Evolutionary conservation across 345 rosid genomes (phyloP).

Genomic region (Moricandia arvensis): DNA sequence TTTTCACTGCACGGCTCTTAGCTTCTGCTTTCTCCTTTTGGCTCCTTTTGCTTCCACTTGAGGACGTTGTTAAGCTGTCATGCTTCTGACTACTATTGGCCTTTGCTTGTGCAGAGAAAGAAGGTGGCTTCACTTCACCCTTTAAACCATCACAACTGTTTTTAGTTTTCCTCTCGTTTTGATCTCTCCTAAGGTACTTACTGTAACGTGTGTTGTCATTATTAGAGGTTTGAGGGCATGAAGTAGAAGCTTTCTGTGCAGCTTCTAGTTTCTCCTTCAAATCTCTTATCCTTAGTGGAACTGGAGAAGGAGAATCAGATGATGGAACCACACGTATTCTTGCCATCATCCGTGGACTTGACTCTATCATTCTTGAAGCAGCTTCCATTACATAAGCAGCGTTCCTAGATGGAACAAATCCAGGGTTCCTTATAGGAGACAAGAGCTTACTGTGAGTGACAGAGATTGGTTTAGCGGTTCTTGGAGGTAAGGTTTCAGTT

Average conservation of each 20-base stretch:
- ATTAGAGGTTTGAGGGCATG: constrained; percentile 15
- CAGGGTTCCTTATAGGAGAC: constrained; percentile 94
- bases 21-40: too few species aligned
- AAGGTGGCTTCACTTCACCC: constrained; percentile 58
- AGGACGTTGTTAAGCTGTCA: constrained; percentile 46
- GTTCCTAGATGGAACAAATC: constrained; percentile 68
- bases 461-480: constrained; percentile 91
- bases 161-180: constrained; percentile 35
- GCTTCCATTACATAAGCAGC: constrained; percentile 97
- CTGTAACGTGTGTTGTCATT: constrained; percentile 29
- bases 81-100: constrained; percentile 67
- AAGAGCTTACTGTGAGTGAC: constrained; percentile 83
- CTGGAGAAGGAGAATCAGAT: constrained; percentile 57
- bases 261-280: constrained; percentile 64
- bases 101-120: constrained; percentile 93
- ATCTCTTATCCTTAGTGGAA: constrained; percentile 60
- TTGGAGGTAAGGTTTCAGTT: constrained; percentile 89
- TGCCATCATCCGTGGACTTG: constrained; percentile 53
- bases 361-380: constrained; percentile 76
- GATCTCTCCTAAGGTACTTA: constrained; percentile 35
- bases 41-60: constrained; percentile 34
- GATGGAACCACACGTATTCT: constrained; percentile 51
- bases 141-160: constrained; percentile 35
- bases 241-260: constrained; percentile 41
- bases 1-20: too few species aligned